Base-by-base conservation (phyloP, 2,329 filamentous ascomycete species). In the Cryphonectria parasitica region DNA sequence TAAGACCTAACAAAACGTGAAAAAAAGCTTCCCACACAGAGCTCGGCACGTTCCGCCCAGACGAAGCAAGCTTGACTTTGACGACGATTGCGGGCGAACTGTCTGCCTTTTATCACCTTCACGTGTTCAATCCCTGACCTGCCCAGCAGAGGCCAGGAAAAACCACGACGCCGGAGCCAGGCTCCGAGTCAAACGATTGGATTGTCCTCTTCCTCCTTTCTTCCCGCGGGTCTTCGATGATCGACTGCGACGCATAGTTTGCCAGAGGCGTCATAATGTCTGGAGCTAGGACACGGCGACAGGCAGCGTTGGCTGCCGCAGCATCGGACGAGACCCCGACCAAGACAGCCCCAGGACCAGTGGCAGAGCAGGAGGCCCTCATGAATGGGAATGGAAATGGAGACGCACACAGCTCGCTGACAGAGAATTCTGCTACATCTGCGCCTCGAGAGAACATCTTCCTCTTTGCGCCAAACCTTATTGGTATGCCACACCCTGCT, bases 381-480 rank as follows among this genome's bases (percentile, higher is more conserved):
- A 79, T 82, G 77, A 86, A 86, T 73, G 85, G 83, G 72, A 87
- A 86, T 74, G 82, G 83, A 68, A 87, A 86, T 74, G 82, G 83
- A 68, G 78, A 80, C 69, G 81, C 80, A 66, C 77, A 80, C 73
- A 76, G 79, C 66, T 74, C 76, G 34, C 69, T 34, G 17, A 64
- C 79, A 72, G 77, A 78, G 72, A 77, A 75, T 67, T 79, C 80
- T 72, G 82, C 78, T 56, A 76, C 80, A 64, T 74, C 80, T 64
- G 78, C 82, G 13, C 39, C 66, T 13, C 65, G 78, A 81, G 92
- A 95, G 81, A 95, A 95, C 80, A 91, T 95, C 74, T 95, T 95
- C 75, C 80, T 95, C 43, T 95, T 95, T 81, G 90, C 88, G 81
- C 92, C 93, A 41, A 95, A 95, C 77, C 84, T 95, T 54, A 95